Evolutionary conservation across 2,329 filamentous ascomycete genomes (phyloP), one percentile per base, ranked within the genome.

Genomic region (Penicillium janthinellum): DNA sequence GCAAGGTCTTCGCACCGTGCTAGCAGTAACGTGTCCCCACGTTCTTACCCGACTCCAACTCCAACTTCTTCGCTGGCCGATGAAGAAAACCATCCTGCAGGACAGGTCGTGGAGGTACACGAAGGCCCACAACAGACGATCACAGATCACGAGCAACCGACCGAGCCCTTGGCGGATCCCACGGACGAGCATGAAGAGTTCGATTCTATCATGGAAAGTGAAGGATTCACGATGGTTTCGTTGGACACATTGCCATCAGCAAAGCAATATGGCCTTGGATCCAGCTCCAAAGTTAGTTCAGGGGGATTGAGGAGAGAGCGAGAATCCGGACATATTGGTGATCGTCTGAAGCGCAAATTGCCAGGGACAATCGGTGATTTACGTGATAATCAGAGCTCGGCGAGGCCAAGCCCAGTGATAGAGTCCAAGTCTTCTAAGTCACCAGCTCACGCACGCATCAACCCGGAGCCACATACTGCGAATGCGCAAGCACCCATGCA

Each of bases 201-300:
- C 60, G 82, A 85, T 67, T 82, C 83, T 1, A 82, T 85, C 20
- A 76, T 85, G 63, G 83, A 85, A 69, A 84, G 83, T 63, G 83
- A 85, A 73, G 83, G 80, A 3, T 85, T 85, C 61, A 85, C 82
- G 58, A 84, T 85, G 81, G 82, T 85, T 49, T 84, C 83, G 12
- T 71, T 84, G 47, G 79, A 83, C 58, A 82, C 82, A 3, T 70
- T 85, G 22, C 81, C 81, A 5, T 84, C 82, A 3, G 75, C 80
- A 22, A 77, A 77, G 62, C 77, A 81, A 62, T 74, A 78, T 58
- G 68, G 74, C 2, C 71, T 77, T 39, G 75, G 73, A 25, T 72
- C 68, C 17, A 71, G 73, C 42, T 62, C 70, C 14, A 67, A 71
- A 34, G 61, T 66, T 14, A 65, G 61, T 14, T 70, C 73, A 41